Evolutionary conservation across 768 basidiomycete genomes (phyloP).

Genomic region (Ramaria sp.): DNA sequence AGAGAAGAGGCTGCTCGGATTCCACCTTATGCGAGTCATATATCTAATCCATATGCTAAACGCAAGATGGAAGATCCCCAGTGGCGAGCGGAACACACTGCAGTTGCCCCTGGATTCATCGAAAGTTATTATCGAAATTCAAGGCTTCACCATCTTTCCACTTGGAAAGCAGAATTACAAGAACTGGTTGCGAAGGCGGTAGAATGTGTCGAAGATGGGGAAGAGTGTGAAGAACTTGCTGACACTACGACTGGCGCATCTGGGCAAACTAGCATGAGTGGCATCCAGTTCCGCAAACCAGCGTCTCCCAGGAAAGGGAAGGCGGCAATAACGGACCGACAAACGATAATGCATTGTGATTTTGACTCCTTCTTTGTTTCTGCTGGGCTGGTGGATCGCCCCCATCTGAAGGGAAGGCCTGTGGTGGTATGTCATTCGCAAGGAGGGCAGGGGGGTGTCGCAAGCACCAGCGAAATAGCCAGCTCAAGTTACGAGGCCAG

Average conservation of each 20-base stretch:
- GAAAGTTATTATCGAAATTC: conserved; percentile 73
- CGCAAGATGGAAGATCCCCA: conserved; percentile 73
- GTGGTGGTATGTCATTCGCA: conserved; percentile 95
- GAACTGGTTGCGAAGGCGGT: conserved; percentile 72
- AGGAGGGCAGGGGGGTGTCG: conserved; percentile 53
- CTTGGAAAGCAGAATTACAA: conserved; percentile 87
- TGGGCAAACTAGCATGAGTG: conserved; percentile 33
- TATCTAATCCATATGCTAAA: conserved; percentile 62
- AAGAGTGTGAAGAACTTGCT: conserved; percentile 12
- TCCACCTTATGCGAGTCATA: conserved; percentile 56
- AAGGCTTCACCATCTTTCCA: conserved; percentile 84
- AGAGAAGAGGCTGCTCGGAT: conserved; percentile 34
- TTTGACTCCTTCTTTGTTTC: conserved; percentile 98
- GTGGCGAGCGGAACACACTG: conserved; percentile 85
- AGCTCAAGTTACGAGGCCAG: conserved; percentile 93
- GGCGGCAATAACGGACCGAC: conserved; percentile 35
- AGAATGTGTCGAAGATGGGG: conserved; percentile 45
- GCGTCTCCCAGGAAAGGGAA: conserved; percentile 25
- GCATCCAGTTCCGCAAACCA: conserved; percentile 11
- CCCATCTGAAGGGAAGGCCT: conserved; percentile 77
- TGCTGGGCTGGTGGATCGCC: conserved; percentile 72
- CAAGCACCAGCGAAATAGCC: conserved; percentile 91
- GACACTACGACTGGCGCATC: conserved; percentile 26
- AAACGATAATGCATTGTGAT: conserved; percentile 84
- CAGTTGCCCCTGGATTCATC: conserved; percentile 77